A percentile compares a stretch with the other conserved stretches of the same genome.
phyloP scores from a whole-genome alignment of 352 stramenopile species.

The Phytophthora tentaculata region DNA sequence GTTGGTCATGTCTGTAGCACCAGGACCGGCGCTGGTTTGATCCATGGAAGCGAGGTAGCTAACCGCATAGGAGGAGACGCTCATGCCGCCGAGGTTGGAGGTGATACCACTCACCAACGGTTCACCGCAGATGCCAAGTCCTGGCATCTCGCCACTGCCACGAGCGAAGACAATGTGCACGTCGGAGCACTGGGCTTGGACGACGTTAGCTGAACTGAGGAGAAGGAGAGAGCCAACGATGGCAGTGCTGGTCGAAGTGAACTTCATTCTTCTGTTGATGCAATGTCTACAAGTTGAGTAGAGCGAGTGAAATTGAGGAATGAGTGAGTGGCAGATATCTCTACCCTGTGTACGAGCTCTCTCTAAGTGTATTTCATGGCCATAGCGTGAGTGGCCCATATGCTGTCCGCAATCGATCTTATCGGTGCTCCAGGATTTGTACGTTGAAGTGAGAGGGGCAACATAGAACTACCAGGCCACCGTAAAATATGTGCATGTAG shows the following conservation, averaged over 20 bases:
- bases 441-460: too few relatives aligned
- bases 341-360: too few relatives aligned
- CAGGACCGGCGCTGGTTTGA: conserved; percentile 32
- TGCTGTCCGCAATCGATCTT: too few relatives aligned
- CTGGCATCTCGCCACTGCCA: conserved; percentile 26
- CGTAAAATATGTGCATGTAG: too few relatives aligned
- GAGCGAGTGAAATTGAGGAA: conserved; percentile 10
- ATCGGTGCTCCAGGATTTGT: too few relatives aligned
- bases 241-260: conserved; percentile 7
- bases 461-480: too few relatives aligned
- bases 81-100: conserved; percentile 23
- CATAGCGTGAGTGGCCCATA: too few relatives aligned
- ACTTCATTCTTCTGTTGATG: conserved; percentile 29
- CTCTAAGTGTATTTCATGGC: too few relatives aligned
- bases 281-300: neutral
- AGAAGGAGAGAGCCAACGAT: conserved; percentile 13
- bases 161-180: conserved; percentile 28
- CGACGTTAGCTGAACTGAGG: conserved; percentile 8
- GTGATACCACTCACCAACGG: conserved; percentile 28
- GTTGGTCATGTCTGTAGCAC: conserved; percentile 39
- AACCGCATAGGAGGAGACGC: conserved; percentile 35
- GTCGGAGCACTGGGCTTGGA: conserved; percentile 18
- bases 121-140: conserved; percentile 29
- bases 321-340: conserved; percentile 10
- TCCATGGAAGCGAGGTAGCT: conserved; percentile 25